phyloP scores from a whole-genome alignment of 192 early-diverging fungal genomes.

The Cetraspora pellucida region DNA sequence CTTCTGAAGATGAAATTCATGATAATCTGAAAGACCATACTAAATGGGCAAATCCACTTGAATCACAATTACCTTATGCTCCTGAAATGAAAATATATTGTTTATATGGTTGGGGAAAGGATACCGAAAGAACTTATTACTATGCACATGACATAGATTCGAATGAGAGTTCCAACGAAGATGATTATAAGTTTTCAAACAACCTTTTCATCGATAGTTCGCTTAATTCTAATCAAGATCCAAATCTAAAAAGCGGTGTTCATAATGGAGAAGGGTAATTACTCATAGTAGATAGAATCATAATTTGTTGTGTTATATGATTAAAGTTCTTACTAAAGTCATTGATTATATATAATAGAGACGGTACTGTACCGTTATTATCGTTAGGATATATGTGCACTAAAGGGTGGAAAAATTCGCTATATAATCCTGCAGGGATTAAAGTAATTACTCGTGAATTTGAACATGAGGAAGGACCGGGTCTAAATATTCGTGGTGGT shows the following conservation, averaged over 20 bases:
- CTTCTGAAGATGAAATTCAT: slow-evolving; percentile 61
- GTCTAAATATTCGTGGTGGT: slow-evolving; percentile 73
- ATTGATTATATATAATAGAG: slow-evolving; percentile 52
- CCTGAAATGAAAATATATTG: slow-evolving; percentile 80
- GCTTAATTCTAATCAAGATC: slow-evolving; percentile 51
- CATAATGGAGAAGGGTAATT: slow-evolving; percentile 65
- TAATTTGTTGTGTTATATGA: not conserved
- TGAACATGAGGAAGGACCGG: slow-evolving; percentile 55
- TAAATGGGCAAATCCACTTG: slow-evolving; percentile 80
- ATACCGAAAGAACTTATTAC: slow-evolving; percentile 83
- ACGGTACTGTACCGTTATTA: slow-evolving; percentile 86
- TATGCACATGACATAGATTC: slow-evolving; percentile 53
- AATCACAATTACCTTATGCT: slow-evolving; percentile 70
- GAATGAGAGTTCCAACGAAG: slow-evolving; percentile 28
- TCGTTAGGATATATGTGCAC: slow-evolving; percentile 89
- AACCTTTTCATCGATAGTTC: slow-evolving; percentile 57
- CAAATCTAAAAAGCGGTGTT: slow-evolving; percentile 69
- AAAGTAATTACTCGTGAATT: slow-evolving; percentile 75
- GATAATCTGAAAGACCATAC: slow-evolving; percentile 58
- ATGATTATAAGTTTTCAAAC: slow-evolving; percentile 1
- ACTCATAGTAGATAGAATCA: too few species aligned
- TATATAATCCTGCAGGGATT: slow-evolving; percentile 81
- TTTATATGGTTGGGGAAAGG: slow-evolving; percentile 77
- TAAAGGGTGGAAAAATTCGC: slow-evolving; percentile 75
- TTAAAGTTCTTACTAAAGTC: not conserved